A percentile compares a stretch with the other conserved stretches of the same genome.
These are phyloP conservation scores for Cryphonectria parasitica DNA, from an alignment of 2,329 filamentous ascomycete species.

Conservation along the genomic window DNA sequence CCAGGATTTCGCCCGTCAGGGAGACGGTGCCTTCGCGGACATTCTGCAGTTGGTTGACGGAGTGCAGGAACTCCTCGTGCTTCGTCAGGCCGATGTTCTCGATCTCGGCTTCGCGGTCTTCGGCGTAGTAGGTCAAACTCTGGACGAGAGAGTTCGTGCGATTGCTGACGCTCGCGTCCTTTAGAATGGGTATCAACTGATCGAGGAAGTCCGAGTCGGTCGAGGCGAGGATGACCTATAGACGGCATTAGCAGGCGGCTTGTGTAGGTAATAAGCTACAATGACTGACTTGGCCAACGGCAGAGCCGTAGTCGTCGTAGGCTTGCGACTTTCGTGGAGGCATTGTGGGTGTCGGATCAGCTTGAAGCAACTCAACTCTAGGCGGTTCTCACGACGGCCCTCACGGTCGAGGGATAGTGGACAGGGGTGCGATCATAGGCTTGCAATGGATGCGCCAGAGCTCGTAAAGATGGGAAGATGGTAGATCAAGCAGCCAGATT, in stretches of 20 bases:
- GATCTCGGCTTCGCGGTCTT: conserved; percentile 87
- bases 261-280: conserved; percentile 8
- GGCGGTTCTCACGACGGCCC: background rate
- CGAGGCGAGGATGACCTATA: conserved; percentile 86
- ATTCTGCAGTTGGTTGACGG: conserved; percentile 89
- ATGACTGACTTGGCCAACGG: conserved; percentile 34
- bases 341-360: conserved; percentile 16
- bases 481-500: background rate
- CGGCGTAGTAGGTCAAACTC: conserved; percentile 79
- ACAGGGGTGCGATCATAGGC: conserved; percentile 3
- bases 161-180: conserved; percentile 81
- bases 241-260: conserved; percentile 20
- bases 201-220: conserved; percentile 94
- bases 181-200: conserved; percentile 90
- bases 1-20: conserved; percentile 87
- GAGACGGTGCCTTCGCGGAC: conserved; percentile 89
- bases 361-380: background rate
- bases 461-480: background rate
- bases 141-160: conserved; percentile 75
- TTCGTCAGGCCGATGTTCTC: conserved; percentile 94
- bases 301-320: conserved; percentile 37
- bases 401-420: conserved; percentile 14
- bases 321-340: conserved; percentile 32
- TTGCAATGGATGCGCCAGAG: conserved; percentile 2
- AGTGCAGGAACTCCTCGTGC: conserved; percentile 93